phyloP scores from a whole-genome alignment of 2,329 filamentous ascomycete genomes.

The Ophiocordyceps camponoti-floridani region DNA sequence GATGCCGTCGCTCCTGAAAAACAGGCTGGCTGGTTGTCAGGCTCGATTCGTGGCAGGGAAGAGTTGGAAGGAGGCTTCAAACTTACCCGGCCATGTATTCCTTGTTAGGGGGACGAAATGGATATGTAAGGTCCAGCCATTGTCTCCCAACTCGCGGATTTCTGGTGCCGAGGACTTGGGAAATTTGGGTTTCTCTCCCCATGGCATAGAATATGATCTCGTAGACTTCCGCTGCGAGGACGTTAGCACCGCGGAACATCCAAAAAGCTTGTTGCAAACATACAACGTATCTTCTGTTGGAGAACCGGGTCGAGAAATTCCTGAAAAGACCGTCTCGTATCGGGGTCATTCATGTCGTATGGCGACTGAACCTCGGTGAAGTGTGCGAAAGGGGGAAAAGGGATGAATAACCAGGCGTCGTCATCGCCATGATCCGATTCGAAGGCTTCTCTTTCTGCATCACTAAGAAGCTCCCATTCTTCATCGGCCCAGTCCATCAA shows the following conservation, averaged over 20 bases:
- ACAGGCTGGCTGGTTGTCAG: constrained; percentile 19
- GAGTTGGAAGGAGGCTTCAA: constrained; percentile 5
- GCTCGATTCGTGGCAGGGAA: background rate
- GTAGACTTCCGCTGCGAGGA: too few relatives aligned
- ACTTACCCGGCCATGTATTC: constrained; percentile 41
- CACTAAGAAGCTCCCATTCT: constrained; percentile 21
- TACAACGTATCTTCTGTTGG: constrained; percentile 28
- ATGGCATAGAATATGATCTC: background rate
- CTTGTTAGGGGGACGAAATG: constrained; percentile 36
- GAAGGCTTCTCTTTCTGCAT: constrained; percentile 23
- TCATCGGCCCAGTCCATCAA: constrained; percentile 19
- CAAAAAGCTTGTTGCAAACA: constrained; percentile 3
- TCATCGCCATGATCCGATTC: constrained; percentile 23
- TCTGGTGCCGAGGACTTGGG: background rate
- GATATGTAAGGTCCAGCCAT: constrained; percentile 47
- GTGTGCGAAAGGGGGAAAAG: constrained; percentile 27
- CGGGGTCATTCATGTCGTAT: constrained; percentile 26
- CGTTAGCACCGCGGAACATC: too few relatives aligned
- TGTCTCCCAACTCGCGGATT: constrained; percentile 21
- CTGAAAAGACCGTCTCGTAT: constrained; percentile 42
- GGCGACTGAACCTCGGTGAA: constrained; percentile 26
- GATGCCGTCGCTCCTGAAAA: constrained; percentile 29
- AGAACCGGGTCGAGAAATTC: constrained; percentile 34
- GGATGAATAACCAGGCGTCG: constrained; percentile 34
- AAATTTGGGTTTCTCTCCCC: background rate